Evolutionary conservation across 163 green algal species (phyloP).

Genomic region (Trebouxiophyceae sp.): DNA sequence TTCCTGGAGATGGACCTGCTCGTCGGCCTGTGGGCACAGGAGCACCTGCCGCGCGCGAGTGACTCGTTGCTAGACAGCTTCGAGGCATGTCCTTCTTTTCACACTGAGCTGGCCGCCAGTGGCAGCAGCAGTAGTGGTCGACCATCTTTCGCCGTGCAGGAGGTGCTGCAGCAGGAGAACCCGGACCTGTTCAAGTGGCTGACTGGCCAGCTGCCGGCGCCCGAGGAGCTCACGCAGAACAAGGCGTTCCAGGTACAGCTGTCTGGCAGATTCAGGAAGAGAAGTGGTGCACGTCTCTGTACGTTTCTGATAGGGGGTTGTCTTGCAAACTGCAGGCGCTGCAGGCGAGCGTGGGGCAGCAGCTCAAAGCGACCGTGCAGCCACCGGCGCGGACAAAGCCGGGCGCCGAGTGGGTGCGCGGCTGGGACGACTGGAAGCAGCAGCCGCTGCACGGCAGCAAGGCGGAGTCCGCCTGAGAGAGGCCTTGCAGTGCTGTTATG

Average conservation of each 20-base stretch:
- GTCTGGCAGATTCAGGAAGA: not conserved
- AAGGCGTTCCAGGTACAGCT: slow-evolving; percentile 41
- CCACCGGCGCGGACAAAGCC: not conserved
- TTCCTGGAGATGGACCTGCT: slow-evolving; percentile 77
- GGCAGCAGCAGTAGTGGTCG: no score
- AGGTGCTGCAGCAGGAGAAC: slow-evolving; percentile 71
- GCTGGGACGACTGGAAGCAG: slow-evolving; percentile 59
- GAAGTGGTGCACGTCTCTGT: not conserved
- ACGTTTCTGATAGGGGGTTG: not conserved
- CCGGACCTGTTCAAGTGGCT: slow-evolving; percentile 88
- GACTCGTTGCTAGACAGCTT: no score
- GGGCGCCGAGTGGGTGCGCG: slow-evolving; percentile 63
- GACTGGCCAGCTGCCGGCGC: slow-evolving; percentile 51
- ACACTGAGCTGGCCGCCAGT: no score
- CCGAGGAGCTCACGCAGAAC: slow-evolving; percentile 46
- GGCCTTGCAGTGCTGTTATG: no score
- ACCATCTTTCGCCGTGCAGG: slow-evolving; percentile 30
- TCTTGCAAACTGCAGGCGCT: slow-evolving; percentile 30
- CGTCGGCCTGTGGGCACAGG: slow-evolving; percentile 64
- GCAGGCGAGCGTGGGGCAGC: slow-evolving; percentile 26
- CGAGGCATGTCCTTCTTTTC: no score
- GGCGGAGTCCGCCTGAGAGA: no score
- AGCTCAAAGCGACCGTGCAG: slow-evolving; percentile 32
- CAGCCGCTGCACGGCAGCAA: not conserved
- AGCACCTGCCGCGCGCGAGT: slow-evolving; percentile 32